phyloP scores from a whole-genome alignment of 2,329 filamentous ascomycete species.

The Claviceps sorghi region DNA sequence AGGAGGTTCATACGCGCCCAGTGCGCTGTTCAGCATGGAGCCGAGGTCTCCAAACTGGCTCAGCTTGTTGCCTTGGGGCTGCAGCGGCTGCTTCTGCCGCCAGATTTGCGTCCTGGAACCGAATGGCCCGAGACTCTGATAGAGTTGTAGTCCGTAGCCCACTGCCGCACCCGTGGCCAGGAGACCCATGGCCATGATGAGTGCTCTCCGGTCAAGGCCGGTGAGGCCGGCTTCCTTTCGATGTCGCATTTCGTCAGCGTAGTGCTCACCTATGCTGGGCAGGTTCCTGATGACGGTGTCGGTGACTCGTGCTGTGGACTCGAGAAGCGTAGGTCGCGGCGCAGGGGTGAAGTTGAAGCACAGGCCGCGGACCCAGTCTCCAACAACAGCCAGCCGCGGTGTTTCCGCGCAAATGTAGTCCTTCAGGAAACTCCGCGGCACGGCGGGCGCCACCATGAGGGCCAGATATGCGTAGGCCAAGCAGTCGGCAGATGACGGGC shows the following conservation, averaged over 20 bases:
- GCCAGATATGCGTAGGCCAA: conserved; percentile 66
- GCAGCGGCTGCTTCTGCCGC: conserved; percentile 16
- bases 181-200: conserved; percentile 19
- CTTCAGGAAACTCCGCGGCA: conserved; percentile 27
- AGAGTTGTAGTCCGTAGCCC: conserved; percentile 25
- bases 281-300: conserved; percentile 21
- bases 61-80: conserved; percentile 18
- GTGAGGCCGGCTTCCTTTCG: conserved; percentile 19
- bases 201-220: conserved; percentile 18
- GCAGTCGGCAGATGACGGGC: conserved; percentile 49
- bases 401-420: conserved; percentile 25
- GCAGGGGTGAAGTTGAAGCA: conserved; percentile 12
- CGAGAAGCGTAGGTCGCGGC: conserved; percentile 8
- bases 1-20: conserved; percentile 14
- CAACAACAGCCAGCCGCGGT: conserved; percentile 18
- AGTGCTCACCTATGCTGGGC: conserved; percentile 22
- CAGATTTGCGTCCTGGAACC: conserved; percentile 31
- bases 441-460: conserved; percentile 45
- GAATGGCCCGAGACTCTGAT: conserved; percentile 28
- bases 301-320: conserved; percentile 17
- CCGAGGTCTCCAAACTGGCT: conserved; percentile 33
- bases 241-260: conserved; percentile 22
- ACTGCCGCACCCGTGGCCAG: conserved; percentile 24
- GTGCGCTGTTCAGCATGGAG: conserved; percentile 25
- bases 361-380: conserved; percentile 10